These are phyloP conservation scores for Chytriomyces confervae DNA, from an alignment of 192 early-diverging fungal genomes.

Conservation along the genomic window DNA sequence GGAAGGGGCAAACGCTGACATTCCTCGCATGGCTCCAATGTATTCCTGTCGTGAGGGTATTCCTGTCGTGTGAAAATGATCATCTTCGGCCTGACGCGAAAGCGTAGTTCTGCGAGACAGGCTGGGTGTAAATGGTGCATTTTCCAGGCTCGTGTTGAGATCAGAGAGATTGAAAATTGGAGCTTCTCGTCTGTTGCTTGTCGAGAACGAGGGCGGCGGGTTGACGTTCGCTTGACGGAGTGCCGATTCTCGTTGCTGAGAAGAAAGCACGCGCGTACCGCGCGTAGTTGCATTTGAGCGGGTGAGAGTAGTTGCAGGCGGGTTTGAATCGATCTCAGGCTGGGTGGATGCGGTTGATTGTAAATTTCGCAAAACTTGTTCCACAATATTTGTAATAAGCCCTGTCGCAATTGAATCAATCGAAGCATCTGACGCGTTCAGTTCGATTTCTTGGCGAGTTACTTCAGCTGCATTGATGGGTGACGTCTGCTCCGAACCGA, in stretches of 20 bases:
- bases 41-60: neutral
- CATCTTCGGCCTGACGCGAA: too few species aligned
- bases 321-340: neutral
- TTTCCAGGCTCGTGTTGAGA: neutral
- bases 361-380: neutral
- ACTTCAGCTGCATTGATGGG: neutral
- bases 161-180: too few species aligned
- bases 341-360: neutral
- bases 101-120: too few species aligned
- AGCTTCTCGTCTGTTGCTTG: too few species aligned
- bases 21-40: neutral
- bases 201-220: too few species aligned
- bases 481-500: neutral
- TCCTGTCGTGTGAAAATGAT: neutral
- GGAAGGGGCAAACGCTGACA: too few species aligned
- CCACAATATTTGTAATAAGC: neutral
- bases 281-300: neutral
- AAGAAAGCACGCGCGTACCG: neutral
- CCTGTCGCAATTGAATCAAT: neutral
- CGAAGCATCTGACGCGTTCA: neutral
- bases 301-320: neutral
- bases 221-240: too few species aligned
- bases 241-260: neutral
- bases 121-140: neutral
- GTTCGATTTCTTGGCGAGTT: neutral